A percentile compares a stretch with the other conserved stretches of the same genome.
phyloP scores from a whole-genome alignment of 805 yeast species.

The Isabelozyma pseudorhagii region DNA sequence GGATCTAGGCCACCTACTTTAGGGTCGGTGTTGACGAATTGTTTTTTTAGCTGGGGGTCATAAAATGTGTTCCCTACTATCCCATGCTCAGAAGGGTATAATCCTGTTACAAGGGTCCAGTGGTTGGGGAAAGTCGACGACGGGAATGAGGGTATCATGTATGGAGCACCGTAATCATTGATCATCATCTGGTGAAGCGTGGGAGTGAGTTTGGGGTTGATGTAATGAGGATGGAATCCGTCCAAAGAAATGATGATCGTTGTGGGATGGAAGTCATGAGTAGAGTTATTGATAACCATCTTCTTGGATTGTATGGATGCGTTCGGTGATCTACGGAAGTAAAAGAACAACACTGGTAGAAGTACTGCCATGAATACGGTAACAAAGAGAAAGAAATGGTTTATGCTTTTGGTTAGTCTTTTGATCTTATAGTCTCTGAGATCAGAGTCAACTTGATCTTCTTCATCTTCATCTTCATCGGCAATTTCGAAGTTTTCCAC shows the following conservation, averaged over 20 bases:
- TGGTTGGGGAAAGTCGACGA: slow-evolving; percentile 89
- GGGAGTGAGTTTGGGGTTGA: slow-evolving; percentile 67
- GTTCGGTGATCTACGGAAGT: background rate
- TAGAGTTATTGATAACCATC: slow-evolving; percentile 49
- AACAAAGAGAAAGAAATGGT: slow-evolving; percentile 3
- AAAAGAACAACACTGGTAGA: background rate
- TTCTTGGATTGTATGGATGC: background rate
- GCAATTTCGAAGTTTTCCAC: background rate
- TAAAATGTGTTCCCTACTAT: slow-evolving; percentile 79
- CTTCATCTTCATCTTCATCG: slow-evolving; percentile 29
- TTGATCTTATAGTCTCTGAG: slow-evolving; percentile 23
- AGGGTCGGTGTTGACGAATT: slow-evolving; percentile 64
- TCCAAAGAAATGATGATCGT: slow-evolving; percentile 79
- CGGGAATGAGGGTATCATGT: slow-evolving; percentile 84
- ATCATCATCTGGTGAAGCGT: slow-evolving; percentile 55
- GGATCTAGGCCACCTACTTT: slow-evolving; percentile 47
- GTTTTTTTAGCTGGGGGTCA: slow-evolving; percentile 53
- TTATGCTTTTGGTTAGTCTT: slow-evolving; percentile 19
- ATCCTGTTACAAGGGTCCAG: slow-evolving; percentile 87
- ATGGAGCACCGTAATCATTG: slow-evolving; percentile 65
- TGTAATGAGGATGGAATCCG: slow-evolving; percentile 89
- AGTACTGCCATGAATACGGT: slow-evolving; percentile 1
- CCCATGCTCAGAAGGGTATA: slow-evolving; percentile 81
- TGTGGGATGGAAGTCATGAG: slow-evolving; percentile 70
- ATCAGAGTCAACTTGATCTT: slow-evolving; percentile 7